Conservation (phyloP, 2,329 filamentous ascomycete species). For the Aspergillus glaucus region DNA sequence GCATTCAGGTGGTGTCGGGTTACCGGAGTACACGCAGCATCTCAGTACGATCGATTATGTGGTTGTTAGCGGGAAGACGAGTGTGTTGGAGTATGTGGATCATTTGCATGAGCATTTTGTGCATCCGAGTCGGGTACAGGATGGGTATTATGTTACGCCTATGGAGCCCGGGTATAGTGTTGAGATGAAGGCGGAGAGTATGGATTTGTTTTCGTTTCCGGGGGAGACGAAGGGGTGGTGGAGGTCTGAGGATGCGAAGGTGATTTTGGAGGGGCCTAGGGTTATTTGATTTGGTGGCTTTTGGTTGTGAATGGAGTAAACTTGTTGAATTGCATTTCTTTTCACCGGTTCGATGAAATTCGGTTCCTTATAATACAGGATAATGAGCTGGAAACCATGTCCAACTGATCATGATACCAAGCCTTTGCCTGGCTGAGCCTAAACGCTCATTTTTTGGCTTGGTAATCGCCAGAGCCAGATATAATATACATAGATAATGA, state of each 20-base stretch:
- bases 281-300: slow-evolving; percentile 7
- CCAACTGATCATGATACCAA: not conserved
- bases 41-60: slow-evolving; percentile 90
- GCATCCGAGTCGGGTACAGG: slow-evolving; percentile 70
- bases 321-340: not conserved
- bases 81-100: slow-evolving; percentile 84
- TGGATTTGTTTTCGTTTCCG: slow-evolving; percentile 72
- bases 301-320: too few relatives aligned
- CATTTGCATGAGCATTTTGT: slow-evolving; percentile 91
- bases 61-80: slow-evolving; percentile 72
- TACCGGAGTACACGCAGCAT: slow-evolving; percentile 93
- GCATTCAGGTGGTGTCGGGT: slow-evolving; percentile 80
- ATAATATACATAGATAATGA: too few relatives aligned
- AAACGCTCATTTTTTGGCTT: not conserved
- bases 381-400: slow-evolving; percentile 1
- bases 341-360: not conserved
- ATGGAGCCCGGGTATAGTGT: slow-evolving; percentile 80
- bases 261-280: slow-evolving; percentile 57
- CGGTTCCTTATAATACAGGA: not conserved
- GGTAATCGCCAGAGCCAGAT: not conserved
- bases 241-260: slow-evolving; percentile 70
- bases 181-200: slow-evolving; percentile 85
- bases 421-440: not conserved
- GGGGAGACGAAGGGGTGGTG: slow-evolving; percentile 81
- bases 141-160: slow-evolving; percentile 84